Percentiles rank a stretch among this genome's conserved stretches.
Evolutionary conservation across 352 stramenopile genomes (phyloP).

Genomic region (Phytophthora megakarya): DNA sequence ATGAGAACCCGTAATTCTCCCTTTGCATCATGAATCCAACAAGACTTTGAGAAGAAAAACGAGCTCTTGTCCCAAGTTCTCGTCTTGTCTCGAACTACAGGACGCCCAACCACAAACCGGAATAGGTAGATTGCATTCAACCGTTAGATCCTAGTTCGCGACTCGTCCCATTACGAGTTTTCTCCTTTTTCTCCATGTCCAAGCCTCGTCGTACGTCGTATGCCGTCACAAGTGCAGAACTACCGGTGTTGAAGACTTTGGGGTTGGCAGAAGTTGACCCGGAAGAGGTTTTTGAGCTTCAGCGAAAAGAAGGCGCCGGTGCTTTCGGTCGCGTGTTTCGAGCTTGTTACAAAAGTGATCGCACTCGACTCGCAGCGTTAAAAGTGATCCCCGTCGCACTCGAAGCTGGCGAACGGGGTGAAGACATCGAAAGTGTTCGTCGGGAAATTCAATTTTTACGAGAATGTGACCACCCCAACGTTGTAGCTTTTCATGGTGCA

Average conservation of each 20-base stretch:
- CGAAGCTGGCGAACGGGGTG: conserved; percentile 61
- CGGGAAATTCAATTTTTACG: conserved; percentile 76
- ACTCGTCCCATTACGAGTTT: conserved; percentile 25
- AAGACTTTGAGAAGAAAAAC: conserved; percentile 8
- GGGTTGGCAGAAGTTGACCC: conserved; percentile 65
- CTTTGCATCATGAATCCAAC: not conserved
- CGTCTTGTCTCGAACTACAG: too few species aligned
- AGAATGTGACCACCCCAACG: conserved; percentile 76
- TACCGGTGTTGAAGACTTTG: conserved; percentile 54
- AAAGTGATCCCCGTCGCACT: conserved; percentile 78
- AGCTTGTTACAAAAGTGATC: conserved; percentile 56
- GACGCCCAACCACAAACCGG: too few species aligned
- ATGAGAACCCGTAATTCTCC: conserved; percentile 22
- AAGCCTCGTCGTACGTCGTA: conserved; percentile 38
- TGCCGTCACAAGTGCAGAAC: conserved; percentile 31
- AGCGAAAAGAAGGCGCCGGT: conserved; percentile 71
- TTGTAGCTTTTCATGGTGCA: conserved; percentile 75
- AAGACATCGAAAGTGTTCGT: conserved; percentile 74
- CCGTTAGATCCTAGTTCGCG: conserved; percentile 19
- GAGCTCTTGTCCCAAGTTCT: conserved; percentile 21
- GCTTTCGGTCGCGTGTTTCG: conserved; percentile 76
- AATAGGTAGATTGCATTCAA: conserved; percentile 15
- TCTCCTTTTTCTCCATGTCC: conserved; percentile 88
- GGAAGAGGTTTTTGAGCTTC: conserved; percentile 72
- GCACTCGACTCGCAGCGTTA: conserved; percentile 49